Conservation (phyloP, 2,329 filamentous ascomycete genomes). For the Fusarium nurragi region DNA sequence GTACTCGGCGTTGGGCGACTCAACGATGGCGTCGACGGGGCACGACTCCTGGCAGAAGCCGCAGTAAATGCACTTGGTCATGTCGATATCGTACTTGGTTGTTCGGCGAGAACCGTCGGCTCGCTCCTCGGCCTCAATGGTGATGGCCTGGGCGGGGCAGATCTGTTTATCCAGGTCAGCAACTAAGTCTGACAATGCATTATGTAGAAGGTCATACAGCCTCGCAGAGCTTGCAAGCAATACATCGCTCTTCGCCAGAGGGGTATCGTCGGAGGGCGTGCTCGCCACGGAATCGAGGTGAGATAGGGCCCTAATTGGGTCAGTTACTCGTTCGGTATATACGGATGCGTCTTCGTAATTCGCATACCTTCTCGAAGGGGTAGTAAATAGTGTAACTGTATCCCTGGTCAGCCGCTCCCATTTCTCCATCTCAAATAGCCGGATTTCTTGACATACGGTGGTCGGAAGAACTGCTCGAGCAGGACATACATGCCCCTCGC, state of each 20-base stretch:
- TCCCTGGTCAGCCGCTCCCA: constrained; percentile 24
- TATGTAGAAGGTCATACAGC: constrained; percentile 61
- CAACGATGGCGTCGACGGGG: constrained; percentile 90
- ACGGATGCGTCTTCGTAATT: background rate
- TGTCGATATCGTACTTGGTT: constrained; percentile 98
- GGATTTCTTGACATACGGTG: constrained; percentile 76
- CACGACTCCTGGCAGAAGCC: constrained; percentile 99
- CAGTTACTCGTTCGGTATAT: constrained; percentile 24
- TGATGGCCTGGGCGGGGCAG: constrained; percentile 98
- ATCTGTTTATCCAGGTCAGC: constrained; percentile 60
- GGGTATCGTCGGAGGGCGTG: constrained; percentile 96
- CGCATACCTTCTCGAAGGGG: constrained; percentile 87
- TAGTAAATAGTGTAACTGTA: constrained; percentile 96
- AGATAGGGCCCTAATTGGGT: constrained; percentile 79
- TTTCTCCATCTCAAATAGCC: background rate
- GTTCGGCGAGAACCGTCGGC: constrained; percentile 94
- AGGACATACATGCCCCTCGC: constrained; percentile 97
- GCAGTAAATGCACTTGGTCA: constrained; percentile 99
- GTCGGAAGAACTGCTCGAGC: constrained; percentile 97
- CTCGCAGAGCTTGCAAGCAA: constrained; percentile 99
- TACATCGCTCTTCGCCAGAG: constrained; percentile 97
- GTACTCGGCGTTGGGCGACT: constrained; percentile 71
- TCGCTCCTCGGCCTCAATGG: constrained; percentile 98
- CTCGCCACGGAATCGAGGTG: constrained; percentile 96
- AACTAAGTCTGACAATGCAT: background rate